phyloP scores from a whole-genome alignment of 345 rosid genomes.

The Leavenworthia alabamica region DNA sequence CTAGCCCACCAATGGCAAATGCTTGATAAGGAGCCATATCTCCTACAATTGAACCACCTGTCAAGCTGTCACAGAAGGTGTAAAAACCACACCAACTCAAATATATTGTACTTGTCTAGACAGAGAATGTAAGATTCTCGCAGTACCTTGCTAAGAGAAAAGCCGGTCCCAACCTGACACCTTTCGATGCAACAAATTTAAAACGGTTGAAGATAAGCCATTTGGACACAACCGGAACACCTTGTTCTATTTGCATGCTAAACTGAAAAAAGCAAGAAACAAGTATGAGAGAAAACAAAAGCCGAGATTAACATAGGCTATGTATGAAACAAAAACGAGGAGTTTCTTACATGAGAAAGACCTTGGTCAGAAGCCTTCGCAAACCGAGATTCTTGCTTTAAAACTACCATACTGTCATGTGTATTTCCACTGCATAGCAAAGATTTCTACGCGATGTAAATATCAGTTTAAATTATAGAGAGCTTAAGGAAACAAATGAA shows the following conservation, averaged over 20 bases:
- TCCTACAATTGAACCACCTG: conserved; percentile 97
- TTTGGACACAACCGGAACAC: conserved; percentile 79
- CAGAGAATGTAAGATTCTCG: background rate
- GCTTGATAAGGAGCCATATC: conserved; percentile 99
- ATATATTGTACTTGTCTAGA: background rate
- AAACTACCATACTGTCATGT: conserved; percentile 80
- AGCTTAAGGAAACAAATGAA: conserved; percentile 9
- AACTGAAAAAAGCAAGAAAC: conserved; percentile 48
- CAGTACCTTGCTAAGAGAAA: conserved; percentile 81
- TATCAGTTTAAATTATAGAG: conserved; percentile 20
- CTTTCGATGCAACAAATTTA: conserved; percentile 78
- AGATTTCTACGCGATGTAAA: conserved; percentile 24
- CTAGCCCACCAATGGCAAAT: conserved; percentile 85
- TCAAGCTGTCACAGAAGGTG: conserved; percentile 50
- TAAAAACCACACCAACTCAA: conserved; percentile 22
- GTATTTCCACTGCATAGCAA: conserved; percentile 62
- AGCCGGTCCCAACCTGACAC: conserved; percentile 79
- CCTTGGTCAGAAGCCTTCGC: conserved; percentile 69
- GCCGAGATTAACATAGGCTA: background rate
- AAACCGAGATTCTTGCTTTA: conserved; percentile 90
- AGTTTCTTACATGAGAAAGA: conserved; percentile 68
- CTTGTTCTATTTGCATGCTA: conserved; percentile 88
- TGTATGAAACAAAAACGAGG: background rate
- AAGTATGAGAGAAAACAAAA: background rate
- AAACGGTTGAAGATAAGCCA: conserved; percentile 92